Evolutionary conservation across 1,139 yeast species (phyloP).

Genomic region (Saccharomyces hybrid): DNA sequence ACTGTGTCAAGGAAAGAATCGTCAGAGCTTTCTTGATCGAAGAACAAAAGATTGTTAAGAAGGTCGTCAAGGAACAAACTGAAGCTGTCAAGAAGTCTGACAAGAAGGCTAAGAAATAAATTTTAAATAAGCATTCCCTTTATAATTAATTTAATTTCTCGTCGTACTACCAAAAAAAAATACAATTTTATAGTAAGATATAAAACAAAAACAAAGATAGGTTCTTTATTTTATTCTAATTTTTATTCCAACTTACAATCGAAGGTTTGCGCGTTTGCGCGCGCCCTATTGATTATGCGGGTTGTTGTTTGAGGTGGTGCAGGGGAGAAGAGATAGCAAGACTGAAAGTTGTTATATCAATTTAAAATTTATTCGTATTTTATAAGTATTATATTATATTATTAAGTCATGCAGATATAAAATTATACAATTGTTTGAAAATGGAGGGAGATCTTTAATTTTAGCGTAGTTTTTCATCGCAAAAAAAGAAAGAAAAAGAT

Average conservation of each 20-base stretch:
- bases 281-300: neutral
- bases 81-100: conserved; percentile 59
- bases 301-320: neutral
- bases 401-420: neutral
- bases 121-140: conserved; percentile 5
- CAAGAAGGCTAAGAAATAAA: conserved; percentile 22
- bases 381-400: conserved; percentile 1
- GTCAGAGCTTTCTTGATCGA: conserved; percentile 98
- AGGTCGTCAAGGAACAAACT: conserved; percentile 92
- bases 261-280: neutral
- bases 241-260: neutral
- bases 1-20: conserved; percentile 97
- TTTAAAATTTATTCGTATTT: neutral
- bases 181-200: neutral
- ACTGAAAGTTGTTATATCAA: conserved; percentile 6
- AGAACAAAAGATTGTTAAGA: conserved; percentile 99
- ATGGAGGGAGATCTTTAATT: neutral
- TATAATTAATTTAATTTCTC: neutral
- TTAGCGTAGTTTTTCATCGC: neutral
- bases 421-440: neutral
- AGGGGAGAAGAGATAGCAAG: conserved; percentile 10
- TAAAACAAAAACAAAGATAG: neutral
- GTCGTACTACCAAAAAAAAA: neutral
- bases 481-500: conserved; percentile 5
- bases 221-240: neutral